Base-by-base conservation (phyloP, 2,329 filamentous ascomycete species). In the Fusarium cicatricum region DNA sequence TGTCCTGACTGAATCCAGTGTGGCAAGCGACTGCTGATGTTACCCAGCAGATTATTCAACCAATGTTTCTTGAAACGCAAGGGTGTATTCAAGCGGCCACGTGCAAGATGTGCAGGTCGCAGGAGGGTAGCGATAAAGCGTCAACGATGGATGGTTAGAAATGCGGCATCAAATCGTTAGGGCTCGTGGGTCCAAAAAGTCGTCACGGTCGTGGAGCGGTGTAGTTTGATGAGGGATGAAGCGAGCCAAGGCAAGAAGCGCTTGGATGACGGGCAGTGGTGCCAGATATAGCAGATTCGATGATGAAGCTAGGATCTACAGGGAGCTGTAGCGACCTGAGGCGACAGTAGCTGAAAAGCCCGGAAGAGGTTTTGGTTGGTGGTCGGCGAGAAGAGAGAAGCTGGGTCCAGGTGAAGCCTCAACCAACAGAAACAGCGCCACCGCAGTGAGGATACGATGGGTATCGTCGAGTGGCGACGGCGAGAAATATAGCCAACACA, bases 131-230 rank as follows among this genome's bases (percentile, higher is more conserved):
- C 26, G 36, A 31, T n/a, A 33, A 60, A 55, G 44, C 36, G 48
- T 31, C 15, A 26, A 39, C 38, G 55, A 55, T 44, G 40, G 40
- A 48, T 33, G 36, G 14, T 60, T 58, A 66, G 52, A 31, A 45
- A 42, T 53, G 52, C 61, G 58, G 55, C 66, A 67, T 67, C 60
- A 67, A 69, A 58, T 56, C 37, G 58, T 58, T 58, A 49, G 15
- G 46, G 39, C 37, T 61, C 60, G 55, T 56, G 52, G 52, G 52
- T 50, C 40, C 57, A 49, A 53, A 49, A 37, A 26, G 23, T 64
- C 61, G 49, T 60, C 44, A 55, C 60, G 42, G 52, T 64, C 56
- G 63, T 66, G 43, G 64, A 65, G 66, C 59, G 61, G 56, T 65
- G 58, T 59, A 43, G 49, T 55, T 29, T 43, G 42, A 48, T 49